These are phyloP conservation scores for Tetragonia tetragonoides DNA, from an alignment of 148 eudicot species.

Conservation along the genomic window DNA sequence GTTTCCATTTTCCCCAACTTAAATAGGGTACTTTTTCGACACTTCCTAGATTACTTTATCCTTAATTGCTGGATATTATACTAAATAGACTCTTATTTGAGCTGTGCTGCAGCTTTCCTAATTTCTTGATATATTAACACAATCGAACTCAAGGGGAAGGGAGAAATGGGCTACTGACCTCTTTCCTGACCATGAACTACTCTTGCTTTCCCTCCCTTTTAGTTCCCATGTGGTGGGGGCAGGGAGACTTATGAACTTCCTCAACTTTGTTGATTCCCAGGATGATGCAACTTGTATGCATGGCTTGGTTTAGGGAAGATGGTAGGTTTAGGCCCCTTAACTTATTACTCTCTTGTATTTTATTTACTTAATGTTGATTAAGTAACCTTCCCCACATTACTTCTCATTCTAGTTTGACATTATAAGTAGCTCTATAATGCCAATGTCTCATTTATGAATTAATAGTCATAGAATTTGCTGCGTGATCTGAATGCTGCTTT, in stretches of 20 bases:
- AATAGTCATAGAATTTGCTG: not conserved
- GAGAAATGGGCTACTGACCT: not conserved
- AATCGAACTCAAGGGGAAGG: not conserved
- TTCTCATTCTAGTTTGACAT: not conserved
- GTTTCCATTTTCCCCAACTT: no score
- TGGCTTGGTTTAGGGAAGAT: not conserved
- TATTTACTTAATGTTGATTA: no score
- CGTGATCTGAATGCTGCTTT: not conserved
- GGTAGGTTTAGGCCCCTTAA: not conserved
- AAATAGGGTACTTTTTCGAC: no score
- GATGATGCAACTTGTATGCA: not conserved
- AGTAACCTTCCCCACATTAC: not conserved
- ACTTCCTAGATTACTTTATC: no score
- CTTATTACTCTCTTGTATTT: not conserved
- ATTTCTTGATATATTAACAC: not conserved
- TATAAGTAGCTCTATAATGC: not conserved
- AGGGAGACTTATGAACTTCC: no score
- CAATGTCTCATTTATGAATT: no score
- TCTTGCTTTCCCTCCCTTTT: not conserved
- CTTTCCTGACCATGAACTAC: not conserved
- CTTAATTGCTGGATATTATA: no score
- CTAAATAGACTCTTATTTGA: not conserved
- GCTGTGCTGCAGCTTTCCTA: not conserved
- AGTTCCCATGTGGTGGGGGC: not conserved
- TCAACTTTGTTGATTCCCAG: not conserved